phyloP scores from a whole-genome alignment of 257 asterid genomes.

The Craterostigma plantagineum region DNA sequence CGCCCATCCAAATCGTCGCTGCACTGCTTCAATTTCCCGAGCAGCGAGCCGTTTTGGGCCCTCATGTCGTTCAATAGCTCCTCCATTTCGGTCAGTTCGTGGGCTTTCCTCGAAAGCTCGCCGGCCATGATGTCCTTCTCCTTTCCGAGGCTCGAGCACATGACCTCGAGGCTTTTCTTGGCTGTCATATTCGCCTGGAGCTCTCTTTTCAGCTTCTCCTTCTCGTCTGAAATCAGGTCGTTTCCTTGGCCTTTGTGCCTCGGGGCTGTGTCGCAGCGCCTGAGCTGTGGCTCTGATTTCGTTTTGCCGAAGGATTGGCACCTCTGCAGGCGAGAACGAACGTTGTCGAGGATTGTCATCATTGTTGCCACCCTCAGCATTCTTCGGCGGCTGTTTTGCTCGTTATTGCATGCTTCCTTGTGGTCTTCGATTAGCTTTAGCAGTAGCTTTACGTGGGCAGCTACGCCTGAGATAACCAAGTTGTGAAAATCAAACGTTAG shows the following conservation, averaged over 20 bases:
- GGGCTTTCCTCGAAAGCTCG: constrained; percentile 39
- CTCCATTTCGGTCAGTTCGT: constrained; percentile 37
- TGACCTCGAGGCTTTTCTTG: constrained; percentile 39
- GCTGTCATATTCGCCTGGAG: no score
- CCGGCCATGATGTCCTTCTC: constrained; percentile 64
- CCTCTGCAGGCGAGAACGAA: constrained; percentile 35
- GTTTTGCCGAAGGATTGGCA: constrained; percentile 46
- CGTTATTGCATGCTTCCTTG: constrained; percentile 41
- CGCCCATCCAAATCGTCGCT: not conserved
- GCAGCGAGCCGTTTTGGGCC: constrained; percentile 25
- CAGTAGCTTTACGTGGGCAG: constrained; percentile 43
- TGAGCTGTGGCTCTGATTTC: constrained; percentile 11
- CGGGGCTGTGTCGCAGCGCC: constrained; percentile 25
- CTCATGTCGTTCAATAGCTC: constrained; percentile 32
- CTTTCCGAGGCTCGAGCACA: constrained; percentile 58
- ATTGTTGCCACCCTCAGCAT: constrained; percentile 81
- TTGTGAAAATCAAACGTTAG: not conserved
- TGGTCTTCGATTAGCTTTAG: constrained; percentile 63
- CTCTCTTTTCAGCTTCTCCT: constrained; percentile 31
- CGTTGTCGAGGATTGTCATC: constrained; percentile 63
- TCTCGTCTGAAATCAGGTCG: constrained; percentile 19
- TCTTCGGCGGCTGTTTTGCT: constrained; percentile 37
- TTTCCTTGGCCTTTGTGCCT: constrained; percentile 11
- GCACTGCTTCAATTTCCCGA: constrained; percentile 22
- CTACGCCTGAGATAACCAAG: constrained; percentile 34